A percentile compares a stretch with the other conserved stretches of the same genome.
Evolutionary conservation across 2,329 filamentous ascomycete species (phyloP).

Genomic region (Ophiostoma pallidulum): DNA sequence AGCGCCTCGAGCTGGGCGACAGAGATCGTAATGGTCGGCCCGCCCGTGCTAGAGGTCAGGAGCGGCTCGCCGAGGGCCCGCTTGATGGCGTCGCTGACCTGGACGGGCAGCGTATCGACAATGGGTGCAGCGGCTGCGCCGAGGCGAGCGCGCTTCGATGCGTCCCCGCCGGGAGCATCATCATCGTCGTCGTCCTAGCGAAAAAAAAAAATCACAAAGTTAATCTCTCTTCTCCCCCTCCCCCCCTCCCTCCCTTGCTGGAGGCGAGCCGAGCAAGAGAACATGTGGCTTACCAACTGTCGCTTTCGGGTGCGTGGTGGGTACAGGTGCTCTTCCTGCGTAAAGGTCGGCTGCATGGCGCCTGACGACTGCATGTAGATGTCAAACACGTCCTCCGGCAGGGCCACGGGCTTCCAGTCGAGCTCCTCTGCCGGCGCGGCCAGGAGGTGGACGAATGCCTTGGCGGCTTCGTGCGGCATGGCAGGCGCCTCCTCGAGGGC

Average conservation of each 20-base stretch:
- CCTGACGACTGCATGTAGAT: slow-evolving; percentile 30
- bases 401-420: slow-evolving; percentile 36
- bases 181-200: slow-evolving; percentile 4
- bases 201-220: too few species aligned
- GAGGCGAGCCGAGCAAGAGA: not conserved
- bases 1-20: slow-evolving; percentile 24
- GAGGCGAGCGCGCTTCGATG: slow-evolving; percentile 25
- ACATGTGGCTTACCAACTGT: slow-evolving; percentile 3
- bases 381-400: slow-evolving; percentile 42
- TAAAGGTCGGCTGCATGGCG: slow-evolving; percentile 13
- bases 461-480: slow-evolving; percentile 38
- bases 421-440: slow-evolving; percentile 30
- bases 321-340: slow-evolving; percentile 3
- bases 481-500: slow-evolving; percentile 21
- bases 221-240: too few species aligned
- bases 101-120: not conserved
- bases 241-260: too few species aligned
- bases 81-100: slow-evolving; percentile 10
- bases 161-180: slow-evolving; percentile 6
- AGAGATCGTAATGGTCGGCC: slow-evolving; percentile 21
- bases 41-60: not conserved
- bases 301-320: slow-evolving; percentile 32
- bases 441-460: slow-evolving; percentile 37
- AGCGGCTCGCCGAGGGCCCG: slow-evolving; percentile 11
- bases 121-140: slow-evolving; percentile 19